These are phyloP conservation scores for Tubosaeta brunneosetosa DNA, from an alignment of 768 basidiomycete species.

Conservation along the genomic window DNA sequence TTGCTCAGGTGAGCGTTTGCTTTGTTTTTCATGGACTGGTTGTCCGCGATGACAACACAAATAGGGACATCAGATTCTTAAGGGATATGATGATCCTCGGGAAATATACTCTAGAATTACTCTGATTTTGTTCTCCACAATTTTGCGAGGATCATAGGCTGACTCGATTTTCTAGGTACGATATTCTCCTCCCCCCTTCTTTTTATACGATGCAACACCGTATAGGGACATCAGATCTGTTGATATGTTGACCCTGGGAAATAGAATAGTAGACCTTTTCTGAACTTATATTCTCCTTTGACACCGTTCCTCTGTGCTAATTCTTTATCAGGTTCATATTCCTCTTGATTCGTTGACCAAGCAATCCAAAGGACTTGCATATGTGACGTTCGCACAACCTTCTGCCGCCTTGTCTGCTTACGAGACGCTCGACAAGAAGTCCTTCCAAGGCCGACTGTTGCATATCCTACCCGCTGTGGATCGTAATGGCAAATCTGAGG, in stretches of 20 bases:
- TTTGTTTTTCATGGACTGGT: neutral
- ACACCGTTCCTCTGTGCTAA: neutral
- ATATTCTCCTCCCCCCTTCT: neutral
- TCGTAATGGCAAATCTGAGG: constrained; percentile 44
- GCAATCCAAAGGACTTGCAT: constrained; percentile 58
- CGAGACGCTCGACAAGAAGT: constrained; percentile 69
- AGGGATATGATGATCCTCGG: constrained; percentile 30
- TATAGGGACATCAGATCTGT: constrained; percentile 53
- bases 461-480: constrained; percentile 88
- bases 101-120: constrained; percentile 60
- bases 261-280: constrained; percentile 50
- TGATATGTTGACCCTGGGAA: constrained; percentile 44
- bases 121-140: constrained; percentile 11
- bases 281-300: constrained; percentile 25
- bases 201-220: neutral
- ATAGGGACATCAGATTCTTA: constrained; percentile 30
- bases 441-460: constrained; percentile 87
- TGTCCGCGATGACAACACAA: constrained; percentile 38
- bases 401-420: constrained; percentile 63
- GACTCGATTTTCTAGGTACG: constrained; percentile 13
- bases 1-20: constrained; percentile 63
- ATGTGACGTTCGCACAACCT: constrained; percentile 46
- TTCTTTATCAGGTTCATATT: constrained; percentile 47
- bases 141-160: neutral
- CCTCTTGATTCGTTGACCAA: constrained; percentile 45